These are phyloP conservation scores for Beauveria bassiana DNA, from an alignment of 2,329 filamentous ascomycete genomes.

Conservation along the genomic window DNA sequence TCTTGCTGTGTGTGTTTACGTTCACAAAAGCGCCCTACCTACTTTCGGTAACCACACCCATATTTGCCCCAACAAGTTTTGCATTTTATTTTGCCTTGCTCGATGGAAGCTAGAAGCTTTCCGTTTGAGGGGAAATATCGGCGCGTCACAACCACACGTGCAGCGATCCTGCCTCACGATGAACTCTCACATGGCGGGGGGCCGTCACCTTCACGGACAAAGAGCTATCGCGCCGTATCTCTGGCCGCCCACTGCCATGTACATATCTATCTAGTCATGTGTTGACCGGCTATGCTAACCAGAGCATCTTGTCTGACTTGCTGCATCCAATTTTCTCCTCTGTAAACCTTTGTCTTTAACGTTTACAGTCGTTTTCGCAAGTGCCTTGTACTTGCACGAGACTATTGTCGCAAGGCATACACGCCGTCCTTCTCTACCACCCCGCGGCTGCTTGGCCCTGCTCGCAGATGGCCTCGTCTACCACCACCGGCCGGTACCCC, in stretches of 20 bases:
- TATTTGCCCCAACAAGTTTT: background rate
- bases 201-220: background rate
- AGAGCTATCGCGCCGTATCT: background rate
- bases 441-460: background rate
- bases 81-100: background rate
- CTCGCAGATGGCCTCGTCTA: constrained; percentile 1
- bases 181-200: background rate
- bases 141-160: constrained; percentile 8
- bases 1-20: background rate
- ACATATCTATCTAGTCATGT: background rate
- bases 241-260: background rate
- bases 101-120: background rate
- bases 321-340: background rate
- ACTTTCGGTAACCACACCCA: background rate
- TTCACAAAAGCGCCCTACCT: too few species aligned
- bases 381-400: background rate
- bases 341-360: background rate
- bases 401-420: background rate
- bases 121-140: background rate
- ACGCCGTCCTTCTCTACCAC: background rate
- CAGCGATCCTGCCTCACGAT: background rate
- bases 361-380: background rate
- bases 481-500: constrained; percentile 13
- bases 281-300: background rate
- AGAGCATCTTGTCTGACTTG: background rate